Conservation (phyloP, 1,284 basidiomycete genomes). For the Moniliophthora roreri region DNA sequence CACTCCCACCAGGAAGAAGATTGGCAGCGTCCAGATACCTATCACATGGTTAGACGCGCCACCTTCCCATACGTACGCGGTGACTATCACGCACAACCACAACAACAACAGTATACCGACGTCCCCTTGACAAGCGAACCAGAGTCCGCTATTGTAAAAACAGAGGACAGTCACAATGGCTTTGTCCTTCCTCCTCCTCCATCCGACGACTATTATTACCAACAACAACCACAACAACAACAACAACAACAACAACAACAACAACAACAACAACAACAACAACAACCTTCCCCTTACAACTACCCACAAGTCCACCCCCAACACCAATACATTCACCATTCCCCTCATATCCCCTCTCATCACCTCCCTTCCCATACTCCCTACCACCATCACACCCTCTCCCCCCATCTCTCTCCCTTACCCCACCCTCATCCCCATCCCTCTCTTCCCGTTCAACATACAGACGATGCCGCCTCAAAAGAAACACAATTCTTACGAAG, state of each 20-base stretch:
- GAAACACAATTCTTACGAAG: conserved; percentile 84
- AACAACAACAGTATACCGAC: conserved; percentile 26
- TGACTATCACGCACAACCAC: conserved; percentile 49
- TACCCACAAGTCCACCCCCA: conserved; percentile 31
- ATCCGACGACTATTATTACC: conserved; percentile 48
- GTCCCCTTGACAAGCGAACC: conserved; percentile 30
- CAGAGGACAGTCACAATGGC: conserved; percentile 23
- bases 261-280: conserved; percentile 60
- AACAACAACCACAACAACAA: conserved; percentile 15
- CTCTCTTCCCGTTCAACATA: conserved; percentile 74
- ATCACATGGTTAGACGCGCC: conserved; percentile 56
- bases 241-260: conserved; percentile 31
- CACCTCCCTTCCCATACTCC: conserved; percentile 19
- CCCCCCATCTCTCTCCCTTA: conserved; percentile 26
- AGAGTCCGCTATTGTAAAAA: conserved; percentile 6
- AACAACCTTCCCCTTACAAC: conserved; percentile 27
- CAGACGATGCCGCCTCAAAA: conserved; percentile 83
- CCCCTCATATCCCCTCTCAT: conserved; percentile 16
- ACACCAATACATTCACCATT: not conserved
- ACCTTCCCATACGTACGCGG: conserved; percentile 74
- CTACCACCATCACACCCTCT: conserved; percentile 29
- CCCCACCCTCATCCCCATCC: conserved; percentile 53
- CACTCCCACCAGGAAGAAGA: conserved; percentile 29
- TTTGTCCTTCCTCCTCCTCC: conserved; percentile 31
- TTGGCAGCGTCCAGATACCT: conserved; percentile 32